Percentiles rank a stretch among this genome's conserved stretches.
Conservation (phyloP, 768 basidiomycete genomes). For the Coprinopsis sp. region DNA sequence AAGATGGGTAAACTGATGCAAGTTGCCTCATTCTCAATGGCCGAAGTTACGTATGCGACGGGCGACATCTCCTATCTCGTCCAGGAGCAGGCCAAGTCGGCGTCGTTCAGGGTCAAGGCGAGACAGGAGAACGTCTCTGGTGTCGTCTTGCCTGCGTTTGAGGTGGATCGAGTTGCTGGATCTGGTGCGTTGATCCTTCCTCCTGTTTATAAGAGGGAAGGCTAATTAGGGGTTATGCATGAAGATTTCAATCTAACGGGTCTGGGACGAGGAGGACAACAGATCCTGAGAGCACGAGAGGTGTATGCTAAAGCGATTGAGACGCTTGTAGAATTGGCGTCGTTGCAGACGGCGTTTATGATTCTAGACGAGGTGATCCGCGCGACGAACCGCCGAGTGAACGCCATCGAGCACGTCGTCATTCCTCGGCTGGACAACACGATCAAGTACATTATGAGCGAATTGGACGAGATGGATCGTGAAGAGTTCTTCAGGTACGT, state of each 20-base stretch:
- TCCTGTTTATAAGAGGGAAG: not conserved
- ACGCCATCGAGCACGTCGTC: conserved; percentile 96
- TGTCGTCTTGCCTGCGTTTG: conserved; percentile 92
- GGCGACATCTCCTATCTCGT: conserved; percentile 98
- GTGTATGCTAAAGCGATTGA: conserved; percentile 98
- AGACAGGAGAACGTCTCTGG: conserved; percentile 98
- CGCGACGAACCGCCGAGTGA: conserved; percentile 97
- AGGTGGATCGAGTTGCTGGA: conserved; percentile 80
- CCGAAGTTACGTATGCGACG: conserved; percentile 97
- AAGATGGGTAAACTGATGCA: conserved; percentile 99
- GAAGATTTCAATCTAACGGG: conserved; percentile 99
- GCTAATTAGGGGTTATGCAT: not conserved
- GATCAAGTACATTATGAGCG: conserved; percentile 95
- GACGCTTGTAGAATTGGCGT: conserved; percentile 94
- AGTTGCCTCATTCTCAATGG: conserved; percentile 96
- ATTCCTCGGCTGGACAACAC: conserved; percentile 96
- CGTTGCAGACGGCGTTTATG: conserved; percentile 95
- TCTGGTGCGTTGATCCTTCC: conserved; percentile 49
- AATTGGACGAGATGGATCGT: conserved; percentile 98
- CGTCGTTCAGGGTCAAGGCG: conserved; percentile 88
- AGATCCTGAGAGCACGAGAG: conserved; percentile 91
- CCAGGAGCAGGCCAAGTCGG: conserved; percentile 90
- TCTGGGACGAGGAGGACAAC: conserved; percentile 94
- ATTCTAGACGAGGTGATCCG: conserved; percentile 99
- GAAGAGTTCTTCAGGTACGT: conserved; percentile 87